Evolutionary conservation across 352 stramenopile genomes (phyloP).

Genomic region (Pythium phragmiticola): DNA sequence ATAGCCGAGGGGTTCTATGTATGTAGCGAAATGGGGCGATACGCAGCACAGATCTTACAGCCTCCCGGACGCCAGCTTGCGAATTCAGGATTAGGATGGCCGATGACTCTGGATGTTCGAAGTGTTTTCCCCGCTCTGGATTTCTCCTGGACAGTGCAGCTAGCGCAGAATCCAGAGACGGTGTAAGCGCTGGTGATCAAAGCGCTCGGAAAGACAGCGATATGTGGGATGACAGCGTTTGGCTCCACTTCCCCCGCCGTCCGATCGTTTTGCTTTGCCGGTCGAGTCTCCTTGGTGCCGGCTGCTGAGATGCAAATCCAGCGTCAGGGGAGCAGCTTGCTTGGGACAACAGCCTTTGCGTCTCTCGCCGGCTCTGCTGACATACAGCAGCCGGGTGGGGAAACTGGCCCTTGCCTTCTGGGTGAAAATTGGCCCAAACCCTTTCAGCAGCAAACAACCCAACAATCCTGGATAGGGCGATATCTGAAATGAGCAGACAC

Average conservation of each 20-base stretch:
- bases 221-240: neutral
- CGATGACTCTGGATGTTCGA: neutral
- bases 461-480: neutral
- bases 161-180: neutral
- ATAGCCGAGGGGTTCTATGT: neutral
- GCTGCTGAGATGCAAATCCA: conserved; percentile 24
- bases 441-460: neutral
- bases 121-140: neutral
- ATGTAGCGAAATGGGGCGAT: neutral
- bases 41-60: neutral
- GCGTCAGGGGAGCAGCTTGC: neutral
- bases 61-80: neutral
- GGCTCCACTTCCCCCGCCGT: neutral
- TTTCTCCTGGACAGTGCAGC: neutral
- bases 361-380: conserved; percentile 3
- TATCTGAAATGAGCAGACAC: neutral
- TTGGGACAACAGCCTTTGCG: neutral
- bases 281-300: neutral
- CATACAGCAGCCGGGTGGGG: neutral
- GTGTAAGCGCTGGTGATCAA: neutral
- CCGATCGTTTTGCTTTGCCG: neutral
- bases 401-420: conserved; percentile 14
- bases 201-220: neutral
- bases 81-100: neutral
- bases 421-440: neutral